Evolutionary conservation across 2,329 filamentous ascomycete genomes (phyloP), one percentile per base, ranked within the genome.

Genomic region (Ophiostoma perfectum): DNA sequence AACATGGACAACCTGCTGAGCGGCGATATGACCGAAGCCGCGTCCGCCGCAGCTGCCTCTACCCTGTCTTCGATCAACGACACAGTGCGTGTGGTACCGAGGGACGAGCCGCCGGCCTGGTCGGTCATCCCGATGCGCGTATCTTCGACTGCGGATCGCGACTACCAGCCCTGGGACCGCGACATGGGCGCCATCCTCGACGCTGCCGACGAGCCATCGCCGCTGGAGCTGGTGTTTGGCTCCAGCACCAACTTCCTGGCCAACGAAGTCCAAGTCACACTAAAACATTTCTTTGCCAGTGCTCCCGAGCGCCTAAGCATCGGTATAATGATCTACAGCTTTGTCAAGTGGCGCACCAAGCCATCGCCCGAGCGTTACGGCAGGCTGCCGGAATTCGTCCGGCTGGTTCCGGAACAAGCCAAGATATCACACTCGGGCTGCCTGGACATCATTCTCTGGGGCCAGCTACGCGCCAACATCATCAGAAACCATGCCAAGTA

Each of bases 271-370:
- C 68, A 69, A n/a, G 14, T 36, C 11, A 64, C 44, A 9, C 39
- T 58, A 8, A 69, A 66, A 45, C 42, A 18, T 5, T 69, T 64
- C 14, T 66, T 64, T 16, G 36, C 42, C 1, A 58, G 65, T 6
- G 12, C 55, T 8, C 45, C 42, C 5, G 68, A 67, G 18, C 68
- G 68, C 5, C 38, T 69, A 4, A 60, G 65, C 36, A 42, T 67
- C 4, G 68, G 60, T 27, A 47, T 62, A n/a, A n/a, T 67, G 3
- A 27, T 39, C 12, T 67, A 69, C 49, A 36, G 58, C 47, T 69
- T 52, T 47, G 65, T 67, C 39, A 69, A 67, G n/a, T 69, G 68
- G 68, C 68, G 68, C 27, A 69, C 65, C 4, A 42, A 65, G 27
- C 68, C 68, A 11, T 65, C 42, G 7, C 41, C 58, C 1, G 65